Evolutionary conservation across 352 stramenopile genomes (phyloP), one percentile per base, ranked within the genome.

Genomic region (Thraustochytrium sp.): DNA sequence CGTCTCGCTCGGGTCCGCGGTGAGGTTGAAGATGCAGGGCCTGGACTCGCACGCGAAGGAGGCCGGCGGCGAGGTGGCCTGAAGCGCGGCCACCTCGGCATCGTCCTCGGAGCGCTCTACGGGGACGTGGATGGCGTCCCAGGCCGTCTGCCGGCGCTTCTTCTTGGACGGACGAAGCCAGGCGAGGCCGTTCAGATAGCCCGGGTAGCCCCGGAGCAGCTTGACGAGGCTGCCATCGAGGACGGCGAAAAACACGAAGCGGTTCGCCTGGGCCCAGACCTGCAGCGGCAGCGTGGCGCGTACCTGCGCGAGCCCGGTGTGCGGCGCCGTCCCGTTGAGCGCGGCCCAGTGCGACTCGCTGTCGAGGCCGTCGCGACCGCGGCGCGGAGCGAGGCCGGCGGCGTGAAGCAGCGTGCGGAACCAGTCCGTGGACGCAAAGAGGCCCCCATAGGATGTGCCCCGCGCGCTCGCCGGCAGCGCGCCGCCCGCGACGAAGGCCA

Each of bases 21-120:
- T 76, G 23, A 89, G 56, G 77, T 89, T 82, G 73, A 89, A 89
- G 18, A 89, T 26, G 82, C 87, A 89, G 18, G 53, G 76, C 49
- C 77, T 51, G 63, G 29, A 29, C 37, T 59, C 55, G 72, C 63
- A 82, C 53, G 42, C 16, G n/a, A 46, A 84, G 23, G 63, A 13
- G 21, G 21, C 5, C 54, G 5, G 5, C 11, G 8, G 9, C 37
- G 21, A 18, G 16, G 68, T 42, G 23, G 40, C 40, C 1, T 4
- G 44, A 8, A 55, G 18, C 23, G 51, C 48, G 34, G 2, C 46
- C 8, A 34, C 31, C 29, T 46, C 48, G 5, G 68, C 26, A 72
- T 80, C 13, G 5, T 13, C 44, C 13, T 64, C 53, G 13, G 18
- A 4, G 23, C 76, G 48, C 38, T 80, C 68, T n/a, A 46, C 51